phyloP scores from a whole-genome alignment of 257 asterid species.

The Fraxinus americana region DNA sequence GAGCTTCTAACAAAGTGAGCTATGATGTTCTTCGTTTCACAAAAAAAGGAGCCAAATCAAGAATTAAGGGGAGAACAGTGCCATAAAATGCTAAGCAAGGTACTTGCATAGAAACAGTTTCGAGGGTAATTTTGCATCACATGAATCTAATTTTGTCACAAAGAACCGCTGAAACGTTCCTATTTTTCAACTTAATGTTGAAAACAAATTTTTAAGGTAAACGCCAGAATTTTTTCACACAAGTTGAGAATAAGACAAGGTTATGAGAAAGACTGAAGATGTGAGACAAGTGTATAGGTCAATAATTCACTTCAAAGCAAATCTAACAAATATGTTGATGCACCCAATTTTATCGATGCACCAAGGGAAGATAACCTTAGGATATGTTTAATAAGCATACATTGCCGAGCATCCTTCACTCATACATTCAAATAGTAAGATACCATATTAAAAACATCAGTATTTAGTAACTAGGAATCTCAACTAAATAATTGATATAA shows the following conservation, averaged over 20 bases:
- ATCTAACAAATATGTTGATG: neutral
- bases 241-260: neutral
- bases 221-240: neutral
- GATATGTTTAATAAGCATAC: neutral
- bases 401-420: neutral
- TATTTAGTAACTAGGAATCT: neutral
- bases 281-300: neutral
- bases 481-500: neutral
- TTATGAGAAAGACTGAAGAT: neutral
- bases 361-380: neutral
- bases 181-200: neutral
- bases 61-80: neutral
- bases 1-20: constrained; percentile 4
- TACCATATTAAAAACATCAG: neutral
- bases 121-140: neutral
- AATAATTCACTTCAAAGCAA: neutral
- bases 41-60: neutral
- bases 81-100: neutral
- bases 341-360: neutral
- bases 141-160: neutral
- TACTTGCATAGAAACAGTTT: neutral
- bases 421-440: neutral
- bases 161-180: neutral
- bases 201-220: neutral
- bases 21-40: constrained; percentile 5